A percentile compares a stretch with the other conserved stretches of the same genome.
These are phyloP conservation scores for Haplosporangium gracile DNA, from an alignment of 192 early-diverging fungal genomes.

Conservation along the genomic window DNA sequence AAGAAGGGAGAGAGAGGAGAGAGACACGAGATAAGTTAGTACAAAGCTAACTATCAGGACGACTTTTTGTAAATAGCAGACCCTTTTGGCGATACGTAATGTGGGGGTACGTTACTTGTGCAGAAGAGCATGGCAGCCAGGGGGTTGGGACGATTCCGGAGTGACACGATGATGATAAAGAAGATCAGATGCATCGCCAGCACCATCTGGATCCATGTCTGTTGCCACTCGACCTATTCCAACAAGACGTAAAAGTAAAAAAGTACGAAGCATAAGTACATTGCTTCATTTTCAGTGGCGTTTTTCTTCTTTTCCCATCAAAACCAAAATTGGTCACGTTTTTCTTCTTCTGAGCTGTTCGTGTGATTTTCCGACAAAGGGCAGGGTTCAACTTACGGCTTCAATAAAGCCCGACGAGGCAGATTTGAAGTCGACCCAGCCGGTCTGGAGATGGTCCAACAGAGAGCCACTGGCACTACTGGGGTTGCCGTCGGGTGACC, in stretches of 20 bases:
- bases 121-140: slow-evolving; percentile 59
- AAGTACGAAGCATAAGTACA: no score
- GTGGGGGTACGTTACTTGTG: slow-evolving; percentile 38
- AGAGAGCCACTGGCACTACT: neutral
- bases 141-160: slow-evolving; percentile 56
- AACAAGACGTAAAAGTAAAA: neutral
- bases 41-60: neutral
- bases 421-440: slow-evolving; percentile 34
- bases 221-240: slow-evolving; percentile 64
- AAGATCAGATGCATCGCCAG: slow-evolving; percentile 55
- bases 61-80: no score
- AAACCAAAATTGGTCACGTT: neutral
- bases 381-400: slow-evolving; percentile 21
- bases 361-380: neutral
- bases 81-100: no score
- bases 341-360: neutral
- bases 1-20: neutral
- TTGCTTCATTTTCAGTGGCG: neutral
- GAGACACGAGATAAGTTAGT: neutral
- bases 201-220: slow-evolving; percentile 61
- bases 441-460: slow-evolving; percentile 22
- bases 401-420: slow-evolving; percentile 30
- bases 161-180: slow-evolving; percentile 49
- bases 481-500: neutral
- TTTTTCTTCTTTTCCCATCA: neutral